These are phyloP conservation scores for Acanthamoeba pearcei DNA, from an alignment of 208 protist genomes.

Conservation along the genomic window DNA sequence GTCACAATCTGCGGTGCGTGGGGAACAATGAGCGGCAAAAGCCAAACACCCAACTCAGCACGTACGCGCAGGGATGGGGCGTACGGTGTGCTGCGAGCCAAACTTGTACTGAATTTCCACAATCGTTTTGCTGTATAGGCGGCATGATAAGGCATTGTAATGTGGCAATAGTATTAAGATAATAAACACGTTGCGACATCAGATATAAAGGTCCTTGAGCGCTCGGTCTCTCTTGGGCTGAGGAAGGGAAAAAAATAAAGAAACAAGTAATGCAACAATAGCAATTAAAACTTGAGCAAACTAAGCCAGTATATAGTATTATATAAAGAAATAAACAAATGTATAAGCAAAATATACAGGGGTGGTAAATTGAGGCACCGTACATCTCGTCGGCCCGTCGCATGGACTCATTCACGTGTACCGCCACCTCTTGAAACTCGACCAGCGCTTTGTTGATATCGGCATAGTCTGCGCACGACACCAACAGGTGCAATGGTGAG, in stretches of 20 bases:
- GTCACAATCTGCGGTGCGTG: background rate
- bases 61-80: too few relatives aligned
- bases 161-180: background rate
- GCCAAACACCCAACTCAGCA: background rate
- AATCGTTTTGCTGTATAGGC: background rate
- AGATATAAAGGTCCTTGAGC: too few relatives aligned
- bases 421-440: conserved; percentile 34
- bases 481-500: too few relatives aligned
- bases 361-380: too few relatives aligned
- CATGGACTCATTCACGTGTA: conserved; percentile 6
- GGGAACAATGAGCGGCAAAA: background rate
- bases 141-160: too few relatives aligned
- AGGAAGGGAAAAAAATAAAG: background rate
- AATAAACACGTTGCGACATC: too few relatives aligned
- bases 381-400: conserved; percentile 7
- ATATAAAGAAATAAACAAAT: background rate
- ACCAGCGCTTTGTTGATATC: background rate
- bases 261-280: background rate
- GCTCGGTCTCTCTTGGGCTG: background rate
- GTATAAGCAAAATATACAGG: too few relatives aligned
- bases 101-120: conserved; percentile 26
- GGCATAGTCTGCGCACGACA: background rate
- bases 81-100: background rate
- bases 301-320: background rate
- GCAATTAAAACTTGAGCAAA: background rate